A percentile compares a stretch with the other conserved stretches of the same genome.
Conservation (phyloP, 73 alveolate species). For the Paramecium biaurelia region DNA sequence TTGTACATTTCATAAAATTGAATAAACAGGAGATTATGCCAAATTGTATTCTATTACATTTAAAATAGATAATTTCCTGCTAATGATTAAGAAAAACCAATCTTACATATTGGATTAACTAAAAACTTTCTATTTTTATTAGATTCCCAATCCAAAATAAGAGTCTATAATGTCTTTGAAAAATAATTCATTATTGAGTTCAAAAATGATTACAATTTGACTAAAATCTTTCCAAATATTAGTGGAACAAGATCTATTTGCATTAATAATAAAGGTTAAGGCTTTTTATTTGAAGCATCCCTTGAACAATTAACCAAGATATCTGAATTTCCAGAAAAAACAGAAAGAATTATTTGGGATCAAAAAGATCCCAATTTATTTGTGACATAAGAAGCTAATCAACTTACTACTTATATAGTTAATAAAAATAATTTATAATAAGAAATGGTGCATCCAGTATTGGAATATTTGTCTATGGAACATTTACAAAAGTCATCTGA, state of each 20-base stretch:
- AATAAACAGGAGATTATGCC: conserved; percentile 61
- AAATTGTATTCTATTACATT: neutral
- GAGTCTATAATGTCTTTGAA: conserved; percentile 84
- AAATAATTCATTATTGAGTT: conserved; percentile 82
- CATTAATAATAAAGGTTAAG: conserved; percentile 91
- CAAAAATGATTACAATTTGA: conserved; percentile 77
- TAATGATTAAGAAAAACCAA: conserved; percentile 88
- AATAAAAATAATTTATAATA: conserved; percentile 85
- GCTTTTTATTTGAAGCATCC: conserved; percentile 95
- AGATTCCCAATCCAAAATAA: conserved; percentile 85
- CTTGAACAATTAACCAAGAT: conserved; percentile 78
- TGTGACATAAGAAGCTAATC: conserved; percentile 79
- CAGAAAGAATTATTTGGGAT: conserved; percentile 93
- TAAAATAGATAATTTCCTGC: conserved; percentile 77
- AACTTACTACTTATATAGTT: conserved; percentile 77
- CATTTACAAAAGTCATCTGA: conserved; percentile 75
- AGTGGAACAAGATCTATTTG: conserved; percentile 93
- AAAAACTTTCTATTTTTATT: conserved; percentile 84
- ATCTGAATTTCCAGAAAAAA: conserved; percentile 74
- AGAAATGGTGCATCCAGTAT: conserved; percentile 78
- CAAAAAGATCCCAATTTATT: conserved; percentile 85
- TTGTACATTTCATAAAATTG: conserved; percentile 83
- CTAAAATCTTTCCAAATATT: conserved; percentile 57
- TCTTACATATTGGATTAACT: conserved; percentile 83
- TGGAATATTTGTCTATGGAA: conserved; percentile 82